These are phyloP conservation scores for Aspergillus incahuasiensis DNA, from an alignment of 495 filamentous ascomycete species.

Conservation along the genomic window DNA sequence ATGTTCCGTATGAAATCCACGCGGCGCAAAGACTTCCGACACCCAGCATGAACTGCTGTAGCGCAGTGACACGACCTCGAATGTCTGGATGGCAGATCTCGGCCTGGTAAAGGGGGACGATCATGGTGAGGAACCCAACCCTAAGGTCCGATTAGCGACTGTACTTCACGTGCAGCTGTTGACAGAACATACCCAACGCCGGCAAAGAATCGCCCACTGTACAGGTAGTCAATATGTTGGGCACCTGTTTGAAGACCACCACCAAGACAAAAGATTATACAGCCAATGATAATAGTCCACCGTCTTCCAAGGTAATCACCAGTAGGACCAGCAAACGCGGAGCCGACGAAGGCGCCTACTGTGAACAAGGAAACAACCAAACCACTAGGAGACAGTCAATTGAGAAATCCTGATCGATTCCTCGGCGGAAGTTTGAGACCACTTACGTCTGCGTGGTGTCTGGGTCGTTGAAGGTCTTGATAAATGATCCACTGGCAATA, in stretches of 20 bases:
- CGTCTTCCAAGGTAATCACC: slow-evolving; percentile 40
- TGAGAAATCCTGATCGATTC: not conserved
- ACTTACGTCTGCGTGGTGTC: slow-evolving; percentile 52
- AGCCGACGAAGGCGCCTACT: slow-evolving; percentile 39
- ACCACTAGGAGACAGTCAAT: slow-evolving; percentile 36
- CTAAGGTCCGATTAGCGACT: slow-evolving; percentile 13
- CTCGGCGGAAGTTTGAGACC: not conserved
- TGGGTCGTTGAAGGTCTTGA: slow-evolving; percentile 42
- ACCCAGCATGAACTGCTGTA: slow-evolving; percentile 46
- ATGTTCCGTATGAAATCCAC: slow-evolving; percentile 44
- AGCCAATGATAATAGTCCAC: slow-evolving; percentile 41
- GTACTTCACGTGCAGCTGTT: not conserved
- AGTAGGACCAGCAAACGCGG: slow-evolving; percentile 33
- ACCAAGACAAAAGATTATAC: slow-evolving; percentile 41
- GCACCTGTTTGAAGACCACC: slow-evolving; percentile 42
- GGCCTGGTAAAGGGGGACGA: slow-evolving; percentile 44
- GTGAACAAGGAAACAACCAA: slow-evolving; percentile 68
- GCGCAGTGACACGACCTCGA: slow-evolving; percentile 37
- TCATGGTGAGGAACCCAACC: slow-evolving; percentile 59
- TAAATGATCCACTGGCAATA: slow-evolving; percentile 49
- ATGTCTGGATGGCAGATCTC: slow-evolving; percentile 43
- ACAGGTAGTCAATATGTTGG: slow-evolving; percentile 31
- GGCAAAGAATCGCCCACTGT: slow-evolving; percentile 40
- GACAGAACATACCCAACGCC: slow-evolving; percentile 46
- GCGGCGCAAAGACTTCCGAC: slow-evolving; percentile 37